These are phyloP conservation scores for Stephania yunnanensis DNA, from an alignment of 164 flowering plant genomes.

Conservation along the genomic window DNA sequence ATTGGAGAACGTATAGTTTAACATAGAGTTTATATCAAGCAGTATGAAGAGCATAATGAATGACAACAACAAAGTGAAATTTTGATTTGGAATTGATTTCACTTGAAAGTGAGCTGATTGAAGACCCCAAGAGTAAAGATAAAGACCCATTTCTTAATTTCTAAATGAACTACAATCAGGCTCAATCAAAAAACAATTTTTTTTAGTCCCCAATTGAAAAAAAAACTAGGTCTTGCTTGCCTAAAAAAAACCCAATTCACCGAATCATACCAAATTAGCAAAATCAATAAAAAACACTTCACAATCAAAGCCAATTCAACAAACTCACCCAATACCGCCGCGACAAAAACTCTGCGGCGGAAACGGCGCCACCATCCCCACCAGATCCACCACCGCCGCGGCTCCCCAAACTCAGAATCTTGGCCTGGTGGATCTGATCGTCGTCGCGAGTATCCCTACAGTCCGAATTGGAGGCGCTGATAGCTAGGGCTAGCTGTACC, in stretches of 20 bases:
- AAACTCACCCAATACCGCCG: conserved; percentile 72
- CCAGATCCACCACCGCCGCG: conserved; percentile 23
- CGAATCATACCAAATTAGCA: background rate
- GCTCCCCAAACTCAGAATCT: conserved; percentile 53
- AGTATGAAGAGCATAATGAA: background rate
- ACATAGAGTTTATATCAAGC: background rate
- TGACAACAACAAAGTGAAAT: background rate
- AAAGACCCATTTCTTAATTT: background rate
- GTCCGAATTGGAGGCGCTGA: conserved; percentile 79
- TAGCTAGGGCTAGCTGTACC: conserved; percentile 85
- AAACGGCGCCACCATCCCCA: conserved; percentile 34
- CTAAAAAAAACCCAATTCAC: background rate
- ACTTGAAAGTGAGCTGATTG: background rate
- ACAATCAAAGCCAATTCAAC: background rate
- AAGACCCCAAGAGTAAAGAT: background rate
- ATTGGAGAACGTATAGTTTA: background rate
- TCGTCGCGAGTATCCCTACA: conserved; percentile 46
- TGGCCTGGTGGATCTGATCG: conserved; percentile 82
- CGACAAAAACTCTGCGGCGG: conserved; percentile 40
- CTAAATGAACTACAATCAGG: background rate
- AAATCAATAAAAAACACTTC: background rate
- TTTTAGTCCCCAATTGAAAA: background rate
- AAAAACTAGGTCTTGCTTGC: background rate
- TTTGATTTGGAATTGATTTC: background rate
- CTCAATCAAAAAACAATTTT: background rate